phyloP scores from a whole-genome alignment of 805 yeast genomes.

The Komagataella kurtzmanii region DNA sequence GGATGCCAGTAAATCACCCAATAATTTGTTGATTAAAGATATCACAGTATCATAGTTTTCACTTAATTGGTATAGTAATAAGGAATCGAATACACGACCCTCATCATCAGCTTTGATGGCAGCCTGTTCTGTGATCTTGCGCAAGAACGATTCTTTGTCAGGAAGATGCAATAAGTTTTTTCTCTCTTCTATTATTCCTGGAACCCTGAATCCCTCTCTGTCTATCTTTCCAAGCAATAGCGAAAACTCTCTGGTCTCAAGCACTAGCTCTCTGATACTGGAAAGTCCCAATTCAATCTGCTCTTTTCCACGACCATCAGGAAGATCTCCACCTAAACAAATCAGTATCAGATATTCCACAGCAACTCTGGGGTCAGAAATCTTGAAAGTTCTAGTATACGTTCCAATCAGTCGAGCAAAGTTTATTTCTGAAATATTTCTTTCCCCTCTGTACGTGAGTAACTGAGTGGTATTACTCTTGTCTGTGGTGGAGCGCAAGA shows the following conservation, averaged over 20 bases:
- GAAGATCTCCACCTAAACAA: constrained; percentile 33
- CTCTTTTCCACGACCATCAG: constrained; percentile 14
- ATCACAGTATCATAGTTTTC: constrained; percentile 81
- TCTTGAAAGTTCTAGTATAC: constrained; percentile 72
- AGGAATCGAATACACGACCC: constrained; percentile 77
- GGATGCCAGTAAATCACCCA: constrained; percentile 66
- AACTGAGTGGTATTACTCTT: neutral
- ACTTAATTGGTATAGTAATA: constrained; percentile 74
- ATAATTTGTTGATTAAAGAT: constrained; percentile 52
- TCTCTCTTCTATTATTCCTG: constrained; percentile 78
- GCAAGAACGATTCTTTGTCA: constrained; percentile 46
- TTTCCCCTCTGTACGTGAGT: neutral
- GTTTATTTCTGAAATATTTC: constrained; percentile 11
- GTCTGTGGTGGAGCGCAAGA: constrained; percentile 29
- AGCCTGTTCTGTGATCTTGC: constrained; percentile 68
- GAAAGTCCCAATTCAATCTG: constrained; percentile 56
- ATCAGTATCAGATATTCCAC: constrained; percentile 77
- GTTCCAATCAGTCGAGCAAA: constrained; percentile 62
- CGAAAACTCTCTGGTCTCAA: constrained; percentile 76
- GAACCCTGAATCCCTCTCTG: constrained; percentile 60
- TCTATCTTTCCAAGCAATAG: constrained; percentile 75
- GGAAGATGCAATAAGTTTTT: constrained; percentile 47
- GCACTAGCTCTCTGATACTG: constrained; percentile 69
- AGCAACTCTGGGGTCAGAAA: constrained; percentile 80
- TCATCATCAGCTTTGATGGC: constrained; percentile 85